These are phyloP conservation scores for Gastrolobium bilobum DNA, from an alignment of 306 rosid species.

Conservation along the genomic window DNA sequence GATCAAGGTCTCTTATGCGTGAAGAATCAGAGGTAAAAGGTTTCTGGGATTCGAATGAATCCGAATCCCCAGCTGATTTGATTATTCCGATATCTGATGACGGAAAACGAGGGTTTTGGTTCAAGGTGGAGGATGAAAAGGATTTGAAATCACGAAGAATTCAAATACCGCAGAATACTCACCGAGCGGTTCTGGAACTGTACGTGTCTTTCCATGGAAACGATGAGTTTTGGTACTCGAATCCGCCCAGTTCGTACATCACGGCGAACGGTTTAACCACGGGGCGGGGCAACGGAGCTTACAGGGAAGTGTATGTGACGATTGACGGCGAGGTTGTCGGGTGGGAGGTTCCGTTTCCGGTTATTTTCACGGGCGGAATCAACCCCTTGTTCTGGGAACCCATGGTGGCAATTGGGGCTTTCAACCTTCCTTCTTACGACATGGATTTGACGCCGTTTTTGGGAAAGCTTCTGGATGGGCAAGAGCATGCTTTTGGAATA, in stretches of 20 bases:
- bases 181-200: constrained; percentile 67
- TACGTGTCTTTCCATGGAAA: constrained; percentile 83
- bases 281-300: constrained; percentile 79
- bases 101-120: constrained; percentile 79
- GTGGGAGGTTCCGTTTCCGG: constrained; percentile 86
- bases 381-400: constrained; percentile 89
- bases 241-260: constrained; percentile 76
- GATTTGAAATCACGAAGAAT: constrained; percentile 47
- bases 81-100: constrained; percentile 73
- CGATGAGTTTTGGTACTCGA: constrained; percentile 94
- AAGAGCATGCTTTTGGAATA: constrained; percentile 65
- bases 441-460: constrained; percentile 79
- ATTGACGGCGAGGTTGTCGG: constrained; percentile 74
- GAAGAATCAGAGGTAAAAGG: constrained; percentile 26
- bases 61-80: constrained; percentile 72
- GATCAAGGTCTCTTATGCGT: constrained; percentile 34
- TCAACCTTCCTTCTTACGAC: constrained; percentile 74
- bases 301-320: constrained; percentile 71
- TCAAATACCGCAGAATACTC: constrained; percentile 69
- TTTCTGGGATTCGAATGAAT: constrained; percentile 29
- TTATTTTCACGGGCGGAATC: constrained; percentile 81
- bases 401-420: constrained; percentile 84
- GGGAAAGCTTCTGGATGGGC: constrained; percentile 69
- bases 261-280: constrained; percentile 62
- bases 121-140: constrained; percentile 62